Conservation (phyloP, 1,284 basidiomycete genomes). For the Ustilago cynodontis region DNA sequence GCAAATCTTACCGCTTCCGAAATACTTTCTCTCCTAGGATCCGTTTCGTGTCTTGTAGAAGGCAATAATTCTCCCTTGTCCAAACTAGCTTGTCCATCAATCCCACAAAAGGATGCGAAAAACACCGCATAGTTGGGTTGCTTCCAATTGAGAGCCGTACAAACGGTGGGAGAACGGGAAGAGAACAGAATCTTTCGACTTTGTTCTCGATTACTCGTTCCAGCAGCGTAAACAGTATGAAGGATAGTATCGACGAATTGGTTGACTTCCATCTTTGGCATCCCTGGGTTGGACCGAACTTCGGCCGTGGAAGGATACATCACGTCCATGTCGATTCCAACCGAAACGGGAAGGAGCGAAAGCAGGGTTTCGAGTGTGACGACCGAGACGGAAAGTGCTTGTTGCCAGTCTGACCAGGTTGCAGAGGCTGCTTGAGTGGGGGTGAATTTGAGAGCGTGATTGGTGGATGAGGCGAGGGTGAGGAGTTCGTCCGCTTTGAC, state of each 20-base stretch:
- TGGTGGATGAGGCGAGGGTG: conserved; percentile 73
- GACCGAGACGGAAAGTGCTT: conserved; percentile 43
- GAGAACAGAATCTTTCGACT: conserved; percentile 67
- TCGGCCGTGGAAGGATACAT: conserved; percentile 63
- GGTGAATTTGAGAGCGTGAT: conserved; percentile 37
- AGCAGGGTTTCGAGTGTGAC: conserved; percentile 62
- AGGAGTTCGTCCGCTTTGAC: conserved; percentile 85
- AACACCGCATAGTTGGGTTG: conserved; percentile 99
- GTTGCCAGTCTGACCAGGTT: conserved; percentile 56
- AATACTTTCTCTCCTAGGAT: conserved; percentile 78
- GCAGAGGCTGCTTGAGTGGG: conserved; percentile 31
- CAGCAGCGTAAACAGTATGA: conserved; percentile 67
- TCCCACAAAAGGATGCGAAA: conserved; percentile 88
- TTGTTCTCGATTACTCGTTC: conserved; percentile 54
- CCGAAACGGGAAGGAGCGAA: conserved; percentile 54
- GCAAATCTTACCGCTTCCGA: conserved; percentile 94
- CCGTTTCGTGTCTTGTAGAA: conserved; percentile 72
- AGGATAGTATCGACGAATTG: conserved; percentile 67
- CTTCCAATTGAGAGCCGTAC: conserved; percentile 93
- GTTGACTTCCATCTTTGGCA: conserved; percentile 65
- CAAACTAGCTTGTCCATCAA: conserved; percentile 70
- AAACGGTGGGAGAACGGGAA: conserved; percentile 64
- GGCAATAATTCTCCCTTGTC: conserved; percentile 59
- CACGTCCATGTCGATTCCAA: conserved; percentile 67
- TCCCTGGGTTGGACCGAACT: conserved; percentile 55